Conservation (phyloP, 768 basidiomycete species). For the Strobilomyces dryophilus region DNA sequence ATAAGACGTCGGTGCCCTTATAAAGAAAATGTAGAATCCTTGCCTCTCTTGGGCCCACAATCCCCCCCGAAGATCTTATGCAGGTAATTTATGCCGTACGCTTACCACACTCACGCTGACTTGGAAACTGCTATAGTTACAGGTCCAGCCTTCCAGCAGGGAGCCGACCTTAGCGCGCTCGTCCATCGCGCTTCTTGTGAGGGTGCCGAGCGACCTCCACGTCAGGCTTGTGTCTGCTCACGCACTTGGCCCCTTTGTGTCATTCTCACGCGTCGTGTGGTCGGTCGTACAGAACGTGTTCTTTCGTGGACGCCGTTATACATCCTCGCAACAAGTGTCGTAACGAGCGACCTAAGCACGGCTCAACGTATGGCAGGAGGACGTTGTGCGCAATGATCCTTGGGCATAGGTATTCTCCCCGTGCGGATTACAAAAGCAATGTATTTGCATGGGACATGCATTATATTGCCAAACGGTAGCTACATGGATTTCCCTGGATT, state of each 20-base stretch:
- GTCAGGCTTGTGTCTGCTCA: conserved; percentile 36
- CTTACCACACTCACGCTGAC: conserved; percentile 9
- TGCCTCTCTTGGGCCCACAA: conserved; percentile 30
- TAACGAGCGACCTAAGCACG: conserved; percentile 72
- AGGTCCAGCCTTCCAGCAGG: conserved; percentile 39
- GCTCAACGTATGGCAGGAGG: conserved; percentile 62
- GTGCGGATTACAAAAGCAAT: conserved; percentile 6
- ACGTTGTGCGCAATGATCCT: conserved; percentile 17
- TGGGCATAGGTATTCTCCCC: conserved; percentile 9
- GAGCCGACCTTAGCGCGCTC: conserved; percentile 49
- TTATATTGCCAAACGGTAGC: conserved; percentile 4
- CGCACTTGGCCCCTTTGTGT: neutral
- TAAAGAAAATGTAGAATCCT: conserved; percentile 25
- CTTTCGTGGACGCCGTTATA: conserved; percentile 51
- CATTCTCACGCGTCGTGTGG: conserved; percentile 9
- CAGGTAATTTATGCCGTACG: conserved; percentile 29
- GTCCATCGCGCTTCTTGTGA: conserved; percentile 72
- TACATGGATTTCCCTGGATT: neutral
- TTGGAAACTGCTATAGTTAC: conserved; percentile 1
- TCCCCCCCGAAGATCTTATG: conserved; percentile 27
- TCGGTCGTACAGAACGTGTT: conserved; percentile 20
- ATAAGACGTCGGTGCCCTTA: conserved; percentile 21
- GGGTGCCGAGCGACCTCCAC: conserved; percentile 56
- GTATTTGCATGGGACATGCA: conserved; percentile 14
- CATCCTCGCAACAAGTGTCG: conserved; percentile 70